phyloP scores from a whole-genome alignment of 2,329 filamentous ascomycete species.

The Thermomyces lanuginosus region DNA sequence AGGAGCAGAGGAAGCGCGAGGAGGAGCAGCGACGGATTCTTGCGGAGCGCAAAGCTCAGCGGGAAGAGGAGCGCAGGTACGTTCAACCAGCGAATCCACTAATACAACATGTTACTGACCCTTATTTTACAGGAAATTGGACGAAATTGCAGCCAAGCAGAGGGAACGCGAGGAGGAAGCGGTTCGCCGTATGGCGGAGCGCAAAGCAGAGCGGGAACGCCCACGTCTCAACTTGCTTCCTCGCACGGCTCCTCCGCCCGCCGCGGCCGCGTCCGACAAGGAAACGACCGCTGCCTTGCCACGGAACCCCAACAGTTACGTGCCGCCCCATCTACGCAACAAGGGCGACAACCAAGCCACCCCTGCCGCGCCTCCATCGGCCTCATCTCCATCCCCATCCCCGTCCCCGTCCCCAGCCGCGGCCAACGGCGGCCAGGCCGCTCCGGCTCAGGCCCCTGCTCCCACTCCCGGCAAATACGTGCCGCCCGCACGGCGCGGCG shows the following conservation, averaged over 20 bases:
- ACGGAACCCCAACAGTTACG: constrained; percentile 21
- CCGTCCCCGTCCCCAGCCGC: constrained; percentile 11
- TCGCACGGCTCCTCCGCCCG: constrained; percentile 22
- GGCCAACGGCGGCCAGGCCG: constrained; percentile 2
- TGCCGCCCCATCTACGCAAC: constrained; percentile 26
- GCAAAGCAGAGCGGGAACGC: constrained; percentile 39
- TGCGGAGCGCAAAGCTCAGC: constrained; percentile 50
- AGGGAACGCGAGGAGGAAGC: constrained; percentile 77
- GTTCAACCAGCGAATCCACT: constrained; percentile 13
- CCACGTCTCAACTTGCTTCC: constrained; percentile 41
- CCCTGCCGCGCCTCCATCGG: constrained; percentile 13
- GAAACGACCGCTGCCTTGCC: constrained; percentile 15
- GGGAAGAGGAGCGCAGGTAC: constrained; percentile 44
- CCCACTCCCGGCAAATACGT: constrained; percentile 5
- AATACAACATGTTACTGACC: constrained; percentile 11
- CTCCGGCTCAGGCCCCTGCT: too few relatives aligned
- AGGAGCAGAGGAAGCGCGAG: constrained; percentile 63
- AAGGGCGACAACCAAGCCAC: constrained; percentile 15
- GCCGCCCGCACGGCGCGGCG: constrained; percentile 9
- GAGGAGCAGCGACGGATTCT: constrained; percentile 63
- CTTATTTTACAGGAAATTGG: constrained; percentile 39
- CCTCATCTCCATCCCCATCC: constrained; percentile 15
- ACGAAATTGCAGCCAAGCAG: constrained; percentile 49
- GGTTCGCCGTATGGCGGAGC: constrained; percentile 53
- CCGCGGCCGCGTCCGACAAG: constrained; percentile 12